Percentiles rank a stretch among this genome's conserved stretches.
Conservation (phyloP, 2,329 filamentous ascomycete species). For the Aureobasidium zeae region DNA sequence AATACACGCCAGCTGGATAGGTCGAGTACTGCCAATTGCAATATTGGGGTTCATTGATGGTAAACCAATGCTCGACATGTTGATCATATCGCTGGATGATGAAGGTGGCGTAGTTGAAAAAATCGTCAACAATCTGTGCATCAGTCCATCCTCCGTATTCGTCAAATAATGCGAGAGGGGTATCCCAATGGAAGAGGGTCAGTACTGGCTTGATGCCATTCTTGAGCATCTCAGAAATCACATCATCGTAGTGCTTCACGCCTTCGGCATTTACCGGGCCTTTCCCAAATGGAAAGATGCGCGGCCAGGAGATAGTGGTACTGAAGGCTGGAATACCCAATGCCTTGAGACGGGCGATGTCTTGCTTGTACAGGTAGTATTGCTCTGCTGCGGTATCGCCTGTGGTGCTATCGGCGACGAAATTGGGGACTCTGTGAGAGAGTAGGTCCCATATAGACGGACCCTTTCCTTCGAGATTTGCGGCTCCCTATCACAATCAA, state of each 20-base stretch:
- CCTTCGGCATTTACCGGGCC: constrained; percentile 39
- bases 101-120: constrained; percentile 33
- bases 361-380: constrained; percentile 29
- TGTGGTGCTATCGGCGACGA: constrained; percentile 30
- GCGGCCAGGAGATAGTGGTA: constrained; percentile 42
- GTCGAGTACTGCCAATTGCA: constrained; percentile 16
- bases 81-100: constrained; percentile 32
- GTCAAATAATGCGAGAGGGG: constrained; percentile 28
- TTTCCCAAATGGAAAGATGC: constrained; percentile 42
- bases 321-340: constrained; percentile 29
- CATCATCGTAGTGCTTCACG: constrained; percentile 41
- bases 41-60: constrained; percentile 34
- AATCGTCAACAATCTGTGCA: constrained; percentile 32
- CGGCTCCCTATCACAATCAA: constrained; percentile 24
- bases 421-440: constrained; percentile 21
- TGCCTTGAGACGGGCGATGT: constrained; percentile 32
- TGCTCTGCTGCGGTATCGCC: constrained; percentile 42
- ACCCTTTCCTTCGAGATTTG: constrained; percentile 24
- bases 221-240: constrained; percentile 31
- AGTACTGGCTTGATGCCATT: constrained; percentile 35
- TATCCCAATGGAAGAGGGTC: constrained; percentile 41
- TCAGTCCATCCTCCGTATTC: constrained; percentile 33
- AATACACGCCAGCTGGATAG: constrained; percentile 28
- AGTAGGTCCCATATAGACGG: constrained; percentile 29
- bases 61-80: constrained; percentile 34